Conservation (phyloP, 257 asterid genomes). For the Solanum tarapatanum region DNA sequence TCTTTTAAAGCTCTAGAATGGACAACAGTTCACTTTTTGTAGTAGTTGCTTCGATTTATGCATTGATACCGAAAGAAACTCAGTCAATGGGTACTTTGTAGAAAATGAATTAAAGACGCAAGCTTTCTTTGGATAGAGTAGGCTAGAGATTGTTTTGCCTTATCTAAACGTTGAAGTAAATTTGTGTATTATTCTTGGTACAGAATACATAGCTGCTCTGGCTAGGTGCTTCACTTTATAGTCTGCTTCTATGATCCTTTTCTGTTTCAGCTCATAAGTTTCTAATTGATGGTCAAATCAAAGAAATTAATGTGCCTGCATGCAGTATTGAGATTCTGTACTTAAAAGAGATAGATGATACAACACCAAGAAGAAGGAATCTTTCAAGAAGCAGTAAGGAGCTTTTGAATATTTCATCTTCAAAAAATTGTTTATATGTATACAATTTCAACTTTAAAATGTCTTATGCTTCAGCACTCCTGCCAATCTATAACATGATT, state of each 20-base stretch:
- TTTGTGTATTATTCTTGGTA: background rate
- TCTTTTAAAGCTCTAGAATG: too few relatives aligned
- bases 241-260: background rate
- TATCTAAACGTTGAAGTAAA: too few relatives aligned
- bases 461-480: too few relatives aligned
- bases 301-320: conserved; percentile 4
- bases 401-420: background rate
- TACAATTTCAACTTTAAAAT: too few relatives aligned
- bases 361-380: conserved; percentile 13
- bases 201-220: background rate
- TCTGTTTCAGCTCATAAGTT: background rate
- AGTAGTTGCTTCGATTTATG: too few relatives aligned
- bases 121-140: too few relatives aligned
- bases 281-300: background rate
- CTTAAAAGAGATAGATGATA: conserved; percentile 41
- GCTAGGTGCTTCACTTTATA: background rate
- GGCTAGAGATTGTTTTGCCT: too few relatives aligned
- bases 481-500: too few relatives aligned
- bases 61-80: too few relatives aligned
- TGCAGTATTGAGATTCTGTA: conserved; percentile 76
- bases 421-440: background rate
- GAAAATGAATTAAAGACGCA: too few relatives aligned
- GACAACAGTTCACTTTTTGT: too few relatives aligned
- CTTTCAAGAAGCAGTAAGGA: background rate
- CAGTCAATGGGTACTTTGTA: too few relatives aligned